Evolutionary conservation across 163 green algal genomes (phyloP).

Genomic region (Scenedesmus sp.): DNA sequence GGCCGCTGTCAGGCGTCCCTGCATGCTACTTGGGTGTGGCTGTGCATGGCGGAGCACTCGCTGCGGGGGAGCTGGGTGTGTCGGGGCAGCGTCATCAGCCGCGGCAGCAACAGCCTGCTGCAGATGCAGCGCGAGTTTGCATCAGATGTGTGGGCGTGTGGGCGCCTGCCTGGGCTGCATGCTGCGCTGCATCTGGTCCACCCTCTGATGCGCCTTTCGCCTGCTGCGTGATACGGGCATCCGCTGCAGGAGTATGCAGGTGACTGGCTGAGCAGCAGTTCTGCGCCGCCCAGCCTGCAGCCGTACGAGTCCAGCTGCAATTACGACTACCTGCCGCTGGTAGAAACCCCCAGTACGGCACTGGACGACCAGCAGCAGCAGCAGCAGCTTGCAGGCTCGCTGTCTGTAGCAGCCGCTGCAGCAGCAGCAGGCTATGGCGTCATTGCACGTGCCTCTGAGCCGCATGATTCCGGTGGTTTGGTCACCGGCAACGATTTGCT

Average conservation of each 20-base stretch:
- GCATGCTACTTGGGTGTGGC: no score
- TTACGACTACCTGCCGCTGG: conserved; percentile 3
- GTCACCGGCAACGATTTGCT: conserved; percentile 7
- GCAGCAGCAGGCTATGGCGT: neutral
- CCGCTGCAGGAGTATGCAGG: neutral
- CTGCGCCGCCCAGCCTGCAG: neutral
- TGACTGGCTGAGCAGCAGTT: conserved; percentile 2
- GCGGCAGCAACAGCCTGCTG: no score
- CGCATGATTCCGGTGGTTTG: neutral
- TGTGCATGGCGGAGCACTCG: no score
- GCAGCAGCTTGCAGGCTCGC: neutral
- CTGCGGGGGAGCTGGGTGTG: no score
- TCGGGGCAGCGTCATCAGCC: neutral
- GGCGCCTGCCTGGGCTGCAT: no score
- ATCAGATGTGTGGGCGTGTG: no score
- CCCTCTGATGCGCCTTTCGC: neutral
- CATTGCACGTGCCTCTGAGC: neutral
- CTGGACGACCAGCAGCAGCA: neutral
- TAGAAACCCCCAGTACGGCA: neutral
- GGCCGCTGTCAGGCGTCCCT: no score
- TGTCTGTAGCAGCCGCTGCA: neutral
- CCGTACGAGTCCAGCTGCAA: neutral
- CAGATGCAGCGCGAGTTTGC: no score
- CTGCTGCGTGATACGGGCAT: neutral
- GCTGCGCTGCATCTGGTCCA: neutral